Conservation (phyloP, 768 basidiomycete genomes). For the Cantharellus cinnabarinus region DNA sequence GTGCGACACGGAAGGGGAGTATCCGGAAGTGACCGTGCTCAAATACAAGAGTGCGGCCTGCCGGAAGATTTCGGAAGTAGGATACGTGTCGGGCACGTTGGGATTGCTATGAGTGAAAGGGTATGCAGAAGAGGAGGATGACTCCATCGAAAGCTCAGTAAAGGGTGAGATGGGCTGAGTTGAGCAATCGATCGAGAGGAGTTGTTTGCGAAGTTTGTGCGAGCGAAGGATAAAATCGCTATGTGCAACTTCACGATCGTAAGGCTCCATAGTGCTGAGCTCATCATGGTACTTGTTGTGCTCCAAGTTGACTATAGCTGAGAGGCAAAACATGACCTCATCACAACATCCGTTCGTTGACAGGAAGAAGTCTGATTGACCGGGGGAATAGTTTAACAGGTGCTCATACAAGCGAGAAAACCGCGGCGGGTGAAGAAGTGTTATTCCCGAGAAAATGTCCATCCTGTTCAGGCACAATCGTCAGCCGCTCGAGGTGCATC, state of each 20-base stretch:
- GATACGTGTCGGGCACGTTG: neutral
- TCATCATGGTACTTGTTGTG: neutral
- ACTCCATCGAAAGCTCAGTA: too few species aligned
- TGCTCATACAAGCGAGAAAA: neutral
- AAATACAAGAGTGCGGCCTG: slow-evolving; percentile 56
- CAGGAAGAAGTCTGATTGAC: neutral
- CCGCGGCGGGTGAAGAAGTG: neutral
- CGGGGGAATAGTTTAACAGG: neutral
- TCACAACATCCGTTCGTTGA: neutral
- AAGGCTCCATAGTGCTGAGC: neutral
- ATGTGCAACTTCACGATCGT: neutral
- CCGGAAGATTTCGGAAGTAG: slow-evolving; percentile 30
- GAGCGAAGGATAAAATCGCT: neutral
- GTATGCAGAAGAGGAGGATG: too few species aligned
- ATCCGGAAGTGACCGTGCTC: slow-evolving; percentile 54
- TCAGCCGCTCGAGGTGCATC: neutral
- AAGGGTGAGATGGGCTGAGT: neutral
- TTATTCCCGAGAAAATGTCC: neutral
- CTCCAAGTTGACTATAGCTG: neutral
- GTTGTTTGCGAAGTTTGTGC: neutral
- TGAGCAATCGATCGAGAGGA: neutral
- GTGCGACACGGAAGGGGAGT: slow-evolving; percentile 27
- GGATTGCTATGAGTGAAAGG: too few species aligned
- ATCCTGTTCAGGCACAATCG: neutral
- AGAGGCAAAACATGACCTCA: neutral